Percentiles rank a stretch among this genome's conserved stretches.
phyloP scores from a whole-genome alignment of 805 yeast genomes.

The Ogataea siamensis region DNA sequence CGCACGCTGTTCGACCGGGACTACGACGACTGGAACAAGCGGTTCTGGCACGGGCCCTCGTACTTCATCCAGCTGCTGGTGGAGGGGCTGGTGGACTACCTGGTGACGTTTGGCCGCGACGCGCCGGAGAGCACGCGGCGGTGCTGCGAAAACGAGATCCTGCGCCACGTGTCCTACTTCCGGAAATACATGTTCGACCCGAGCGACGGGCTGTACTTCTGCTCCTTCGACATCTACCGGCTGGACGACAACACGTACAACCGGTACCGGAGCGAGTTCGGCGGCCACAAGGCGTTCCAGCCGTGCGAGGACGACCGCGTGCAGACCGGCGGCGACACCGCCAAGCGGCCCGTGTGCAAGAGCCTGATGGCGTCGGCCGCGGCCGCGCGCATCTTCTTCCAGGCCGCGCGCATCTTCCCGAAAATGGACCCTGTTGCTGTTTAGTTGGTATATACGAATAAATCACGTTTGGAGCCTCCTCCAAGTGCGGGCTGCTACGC shows the following conservation, averaged over 20 bases:
- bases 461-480: too few species aligned
- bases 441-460: too few species aligned
- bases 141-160: conserved; percentile 40
- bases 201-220: conserved; percentile 56
- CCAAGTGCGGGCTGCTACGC: too few species aligned
- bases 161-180: conserved; percentile 55
- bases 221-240: conserved; percentile 54
- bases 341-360: conserved; percentile 34
- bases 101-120: conserved; percentile 44
- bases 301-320: conserved; percentile 53
- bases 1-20: conserved; percentile 63
- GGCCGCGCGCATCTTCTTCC: conserved; percentile 69
- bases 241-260: conserved; percentile 50
- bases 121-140: conserved; percentile 37
- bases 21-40: conserved; percentile 44
- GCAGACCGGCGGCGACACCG: conserved; percentile 35
- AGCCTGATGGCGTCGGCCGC: conserved; percentile 61
- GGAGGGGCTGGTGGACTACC: conserved; percentile 67
- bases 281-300: conserved; percentile 50
- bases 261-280: conserved; percentile 51
- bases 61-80: conserved; percentile 62
- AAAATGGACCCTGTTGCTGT: conserved; percentile 27
- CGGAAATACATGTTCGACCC: conserved; percentile 57
- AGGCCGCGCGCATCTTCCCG: conserved; percentile 57
- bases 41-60: conserved; percentile 68